Evolutionary conservation across 306 rosid genomes (phyloP), one percentile per base, ranked within the genome.

Genomic region (Prunus persica): DNA sequence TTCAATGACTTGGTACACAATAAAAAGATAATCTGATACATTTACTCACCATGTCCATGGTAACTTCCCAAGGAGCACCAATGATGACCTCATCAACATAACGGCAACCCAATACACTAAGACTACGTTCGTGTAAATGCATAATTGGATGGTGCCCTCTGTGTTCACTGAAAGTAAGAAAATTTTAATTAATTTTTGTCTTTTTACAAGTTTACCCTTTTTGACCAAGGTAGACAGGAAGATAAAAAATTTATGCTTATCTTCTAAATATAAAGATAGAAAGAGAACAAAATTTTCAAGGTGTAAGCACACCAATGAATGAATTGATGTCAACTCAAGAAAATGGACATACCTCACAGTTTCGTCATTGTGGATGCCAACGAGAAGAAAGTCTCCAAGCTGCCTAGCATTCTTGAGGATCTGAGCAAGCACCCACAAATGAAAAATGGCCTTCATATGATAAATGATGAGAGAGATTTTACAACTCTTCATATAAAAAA

Each of bases 121-220:
- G 99, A 81, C 98, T 96, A 34, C 99, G 98, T 79, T 96, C 99
- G 15, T 96, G 98, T 60, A 96, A 85, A 83, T 91, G 97, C 98
- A 96, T 92, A 25, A 96, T 85, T 66, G 99, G 99, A 85, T 73
- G 80, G 69, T 88, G 91, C 63, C 93, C 97, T 75, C 97, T 89
- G 76, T 76, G 86, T 81, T 85, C 85, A 58, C 99, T 96, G 91
- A 82, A 84, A 47, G 72, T 38, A 82, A 77, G 52, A 75, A 28
- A 61, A 76, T n/a, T 62, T 79, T 77, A 63, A 69, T 61, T 61
- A 13, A 6, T 49, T 52, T 52, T 52, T 24, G 6, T 20, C 27
- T 55, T 28, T 52, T 20, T 62, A 57, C 69, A 67, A 15, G 16
- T 34, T 11, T 52, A 45, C 72, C 18, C 46, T 62, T n/a, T 50